Conservation (phyloP, 306 rosid genomes). For the Cicer bijugum region DNA sequence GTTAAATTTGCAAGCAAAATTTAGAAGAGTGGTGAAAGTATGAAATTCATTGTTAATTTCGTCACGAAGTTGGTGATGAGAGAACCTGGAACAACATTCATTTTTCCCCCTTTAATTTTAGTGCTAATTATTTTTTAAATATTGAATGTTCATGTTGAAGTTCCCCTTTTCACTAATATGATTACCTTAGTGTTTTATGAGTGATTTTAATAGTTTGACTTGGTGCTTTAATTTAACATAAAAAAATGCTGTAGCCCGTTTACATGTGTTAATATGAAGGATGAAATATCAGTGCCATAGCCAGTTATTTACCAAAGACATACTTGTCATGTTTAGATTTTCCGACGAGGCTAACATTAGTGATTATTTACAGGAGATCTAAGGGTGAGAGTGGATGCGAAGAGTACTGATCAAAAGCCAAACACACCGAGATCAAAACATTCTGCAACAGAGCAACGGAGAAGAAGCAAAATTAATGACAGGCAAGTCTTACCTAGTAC, state of each 20-base stretch:
- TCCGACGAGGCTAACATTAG: slow-evolving; percentile 24
- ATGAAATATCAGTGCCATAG: not conserved
- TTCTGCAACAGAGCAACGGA: slow-evolving; percentile 97
- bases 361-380: slow-evolving; percentile 52
- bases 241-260: not conserved
- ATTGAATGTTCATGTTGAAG: slow-evolving; percentile 21
- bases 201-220: not conserved
- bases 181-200: slow-evolving; percentile 1
- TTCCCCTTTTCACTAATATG: slow-evolving; percentile 17
- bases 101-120: not conserved
- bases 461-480: slow-evolving; percentile 97
- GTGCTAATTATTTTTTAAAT: not conserved
- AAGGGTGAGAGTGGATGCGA: slow-evolving; percentile 68
- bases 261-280: not conserved
- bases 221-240: not conserved
- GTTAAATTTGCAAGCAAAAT: not conserved
- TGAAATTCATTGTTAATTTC: not conserved
- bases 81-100: not conserved
- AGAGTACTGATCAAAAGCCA: slow-evolving; percentile 79
- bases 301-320: not conserved
- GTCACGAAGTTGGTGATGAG: not conserved
- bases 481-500: slow-evolving; percentile 60
- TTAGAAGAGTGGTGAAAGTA: not conserved
- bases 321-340: not conserved
- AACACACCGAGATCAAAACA: slow-evolving; percentile 97